phyloP scores from a whole-genome alignment of 2,329 filamentous ascomycete species.

The Diaporthe ilicicola region DNA sequence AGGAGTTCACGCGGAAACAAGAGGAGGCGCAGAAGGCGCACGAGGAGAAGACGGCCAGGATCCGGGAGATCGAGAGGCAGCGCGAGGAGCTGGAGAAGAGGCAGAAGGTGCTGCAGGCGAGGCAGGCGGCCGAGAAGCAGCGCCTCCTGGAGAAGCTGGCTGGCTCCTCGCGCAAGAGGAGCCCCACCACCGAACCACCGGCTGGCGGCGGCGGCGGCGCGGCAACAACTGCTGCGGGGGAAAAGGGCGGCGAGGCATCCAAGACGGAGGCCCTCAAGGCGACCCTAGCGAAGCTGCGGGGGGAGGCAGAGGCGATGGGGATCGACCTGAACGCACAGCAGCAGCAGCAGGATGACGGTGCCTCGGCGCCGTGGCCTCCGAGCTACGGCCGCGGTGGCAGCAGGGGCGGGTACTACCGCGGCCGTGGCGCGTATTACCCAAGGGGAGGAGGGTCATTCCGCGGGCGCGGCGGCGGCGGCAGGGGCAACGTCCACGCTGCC shows the following conservation, averaged over 20 bases:
- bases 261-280: constrained; percentile 72
- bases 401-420: constrained; percentile 27
- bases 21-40: constrained; percentile 75
- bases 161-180: constrained; percentile 40
- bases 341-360: constrained; percentile 55
- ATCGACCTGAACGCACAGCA: constrained; percentile 65
- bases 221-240: constrained; percentile 26
- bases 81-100: constrained; percentile 72
- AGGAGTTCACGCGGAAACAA: constrained; percentile 74
- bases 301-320: constrained; percentile 75
- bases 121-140: constrained; percentile 71
- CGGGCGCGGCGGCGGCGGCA: constrained; percentile 51
- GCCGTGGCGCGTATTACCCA: constrained; percentile 36
- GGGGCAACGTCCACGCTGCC: constrained; percentile 59
- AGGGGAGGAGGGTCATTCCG: constrained; percentile 48
- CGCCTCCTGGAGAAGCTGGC: constrained; percentile 69
- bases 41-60: constrained; percentile 70
- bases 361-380: constrained; percentile 41
- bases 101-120: constrained; percentile 67
- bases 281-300: constrained; percentile 76
- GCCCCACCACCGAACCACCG: constrained; percentile 30
- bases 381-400: constrained; percentile 47
- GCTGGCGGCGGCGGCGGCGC: not conserved
- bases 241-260: constrained; percentile 36
- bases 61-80: constrained; percentile 68